Evolutionary conservation across 495 filamentous ascomycete genomes (phyloP), one percentile per base, ranked within the genome.

Genomic region (Neurospora sp.): DNA sequence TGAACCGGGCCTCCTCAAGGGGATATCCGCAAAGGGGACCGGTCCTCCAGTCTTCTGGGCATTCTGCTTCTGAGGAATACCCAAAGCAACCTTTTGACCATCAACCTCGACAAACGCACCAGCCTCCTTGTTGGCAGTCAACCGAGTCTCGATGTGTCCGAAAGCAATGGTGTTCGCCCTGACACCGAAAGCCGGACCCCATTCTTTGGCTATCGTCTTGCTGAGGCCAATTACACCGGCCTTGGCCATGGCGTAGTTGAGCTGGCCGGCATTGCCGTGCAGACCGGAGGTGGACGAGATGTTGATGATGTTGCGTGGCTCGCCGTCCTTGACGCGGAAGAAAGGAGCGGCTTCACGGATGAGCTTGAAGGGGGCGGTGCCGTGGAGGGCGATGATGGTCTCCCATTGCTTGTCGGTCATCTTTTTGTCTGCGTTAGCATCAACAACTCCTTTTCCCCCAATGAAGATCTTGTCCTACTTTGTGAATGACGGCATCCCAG

Each of bases 361-460:
- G 43, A 96, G 89, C 73, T 90, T 91, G 86, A 97, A 96, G 39
- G 93, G 93, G 2, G 90, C 92, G 13, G 91, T 94, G 77, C 87
- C 89, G 85, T 96, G 93, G 28, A 96, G 84, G 38, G 90, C 88
- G 13, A 95, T 81, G 78, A 96, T 97, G 71, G 91, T 94, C 69
- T 94, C 89, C 92, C 92, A 96, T 88, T 96, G 92, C 80, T 93
- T 94, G 83, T 96, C 92, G 19, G 91, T 93, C 85, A 92, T 95
- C 89, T 92, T 78, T 6, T 19, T n/a, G 40, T 21, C 3, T n/a
- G 3, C 5, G 72, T 74, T 19, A 74, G 21, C 15, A 24, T 39
- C 21, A 48, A 38, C 39, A 37, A 2, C 8, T 17, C 21, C 24
- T 70, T 21, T 17, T 3, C 5, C 24, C 19, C 28, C n/a, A 37